Percentiles rank a stretch among this genome's conserved stretches.
Evolutionary conservation across 108 stramenopile genomes (phyloP).

Genomic region (Stephanodiscus triporus): DNA sequence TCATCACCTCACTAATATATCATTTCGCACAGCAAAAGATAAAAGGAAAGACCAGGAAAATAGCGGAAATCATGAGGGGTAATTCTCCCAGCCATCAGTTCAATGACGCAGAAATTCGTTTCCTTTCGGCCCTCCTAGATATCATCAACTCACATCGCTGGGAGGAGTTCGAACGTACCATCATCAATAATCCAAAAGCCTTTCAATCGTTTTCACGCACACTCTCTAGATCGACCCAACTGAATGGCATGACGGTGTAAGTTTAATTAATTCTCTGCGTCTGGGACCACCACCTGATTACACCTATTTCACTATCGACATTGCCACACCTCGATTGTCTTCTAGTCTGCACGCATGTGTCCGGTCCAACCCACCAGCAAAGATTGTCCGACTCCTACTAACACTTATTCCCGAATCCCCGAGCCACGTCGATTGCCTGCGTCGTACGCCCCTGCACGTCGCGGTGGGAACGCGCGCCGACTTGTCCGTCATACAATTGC

Average conservation of each 20-base stretch:
- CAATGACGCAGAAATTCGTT: background rate
- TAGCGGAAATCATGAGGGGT: too few relatives aligned
- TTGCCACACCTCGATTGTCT: background rate
- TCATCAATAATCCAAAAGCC: background rate
- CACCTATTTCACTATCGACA: background rate
- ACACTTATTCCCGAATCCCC: slow-evolving; percentile 60
- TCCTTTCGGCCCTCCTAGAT: background rate
- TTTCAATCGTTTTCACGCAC: background rate
- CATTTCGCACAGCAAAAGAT: too few relatives aligned
- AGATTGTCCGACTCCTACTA: slow-evolving; percentile 46
- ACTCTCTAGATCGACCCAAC: slow-evolving; percentile 2
- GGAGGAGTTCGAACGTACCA: background rate
- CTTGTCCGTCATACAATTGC: too few relatives aligned
- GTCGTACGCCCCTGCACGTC: slow-evolving; percentile 75
- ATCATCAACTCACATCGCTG: background rate
- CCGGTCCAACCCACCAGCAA: slow-evolving; percentile 17
- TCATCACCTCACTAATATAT: too few relatives aligned
- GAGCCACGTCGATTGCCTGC: slow-evolving; percentile 53
- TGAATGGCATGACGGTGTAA: slow-evolving; percentile 10
- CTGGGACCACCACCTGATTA: too few relatives aligned
- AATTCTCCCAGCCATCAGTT: background rate
- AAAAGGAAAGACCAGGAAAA: too few relatives aligned
- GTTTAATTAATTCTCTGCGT: background rate
- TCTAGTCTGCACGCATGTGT: slow-evolving; percentile 6
- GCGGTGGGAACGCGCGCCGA: slow-evolving; percentile 66